A percentile compares a stretch with the other conserved stretches of the same genome.
phyloP scores from a whole-genome alignment of 768 basidiomycete species.

The Suillus discolor region DNA sequence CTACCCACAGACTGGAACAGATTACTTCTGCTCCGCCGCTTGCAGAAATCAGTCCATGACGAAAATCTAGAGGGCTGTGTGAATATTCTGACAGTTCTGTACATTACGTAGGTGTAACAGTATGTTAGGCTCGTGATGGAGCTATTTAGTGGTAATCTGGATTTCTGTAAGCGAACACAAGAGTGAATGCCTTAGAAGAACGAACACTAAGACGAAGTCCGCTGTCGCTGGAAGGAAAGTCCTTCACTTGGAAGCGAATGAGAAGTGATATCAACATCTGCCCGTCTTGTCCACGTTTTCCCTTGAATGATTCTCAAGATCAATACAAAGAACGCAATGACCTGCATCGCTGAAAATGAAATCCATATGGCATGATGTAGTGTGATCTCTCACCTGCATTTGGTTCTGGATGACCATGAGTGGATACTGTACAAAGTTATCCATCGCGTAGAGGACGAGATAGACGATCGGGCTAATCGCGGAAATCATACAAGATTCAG shows the following conservation, averaged over 20 bases:
- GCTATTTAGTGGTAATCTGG: background rate
- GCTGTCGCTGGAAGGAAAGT: background rate
- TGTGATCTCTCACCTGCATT: slow-evolving; percentile 8
- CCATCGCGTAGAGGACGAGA: slow-evolving; percentile 1
- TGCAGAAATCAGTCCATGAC: slow-evolving; percentile 64
- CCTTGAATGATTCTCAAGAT: slow-evolving; percentile 8
- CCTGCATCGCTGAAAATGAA: background rate
- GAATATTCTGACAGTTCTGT: background rate
- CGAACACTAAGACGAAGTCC: no score
- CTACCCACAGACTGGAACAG: slow-evolving; percentile 57
- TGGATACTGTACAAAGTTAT: slow-evolving; percentile 8
- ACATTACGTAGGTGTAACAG: background rate
- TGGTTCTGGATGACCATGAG: slow-evolving; percentile 9
- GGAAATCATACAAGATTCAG: slow-evolving; percentile 9
- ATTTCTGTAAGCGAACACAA: background rate
- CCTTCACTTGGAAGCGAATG: background rate
- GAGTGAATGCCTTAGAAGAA: background rate
- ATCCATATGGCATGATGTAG: background rate
- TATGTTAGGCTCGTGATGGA: background rate
- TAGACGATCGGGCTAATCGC: slow-evolving; percentile 10
- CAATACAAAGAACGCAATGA: slow-evolving; percentile 10
- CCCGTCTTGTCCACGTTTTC: slow-evolving; percentile 1
- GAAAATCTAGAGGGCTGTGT: slow-evolving; percentile 35
- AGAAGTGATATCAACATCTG: background rate
- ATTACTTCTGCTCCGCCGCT: slow-evolving; percentile 63